Base-by-base conservation (phyloP, 2,329 filamentous ascomycete genomes). In the Exophiala lecanii-corni region DNA sequence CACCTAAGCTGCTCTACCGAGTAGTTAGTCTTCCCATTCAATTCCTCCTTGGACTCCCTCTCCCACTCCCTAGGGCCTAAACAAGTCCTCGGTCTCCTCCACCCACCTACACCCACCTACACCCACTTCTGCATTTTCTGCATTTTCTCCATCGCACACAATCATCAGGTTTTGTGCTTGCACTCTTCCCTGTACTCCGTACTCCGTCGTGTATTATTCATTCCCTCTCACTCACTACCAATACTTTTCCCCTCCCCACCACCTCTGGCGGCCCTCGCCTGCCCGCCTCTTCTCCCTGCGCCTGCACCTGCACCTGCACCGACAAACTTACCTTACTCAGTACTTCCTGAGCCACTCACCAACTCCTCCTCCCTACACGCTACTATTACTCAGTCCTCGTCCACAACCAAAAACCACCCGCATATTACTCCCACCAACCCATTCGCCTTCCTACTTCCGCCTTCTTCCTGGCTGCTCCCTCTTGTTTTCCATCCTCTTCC, bases 391-490 rank as follows among this genome's bases (percentile, higher is more conserved):
- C n/a, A n/a, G n/a, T n/a, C n/a, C n/a, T n/a, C n/a, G n/a, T n/a
- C n/a, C 23, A 26, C 23, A 26, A 6, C 6, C 23, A 26, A 6
- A 26, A 26, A 26, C 12, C 12, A 12, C 23, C 23, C 12, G 23
- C 23, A 26, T 26, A 26, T 12, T 12, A 26, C 23, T 12, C 7
- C 23, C 23, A 7, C 7, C 23, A 26, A 6, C 23, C 23, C 23
- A 7, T 19, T 43, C 15, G 41, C 43, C 43, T 34, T 45, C 21
- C 43, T 19, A 23, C 43, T 41, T 40, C 34, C 43, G 30, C 23
- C 32, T 28, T 42, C 39, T 42, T 42, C 39, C 39, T 42, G 28
- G n/a, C 30, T 41, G 18, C 37, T 41, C 41, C 34, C 40, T 41
- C 41, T 21, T 23, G 40, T 36, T 41, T n/a, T n/a, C n/a, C n/a